phyloP scores from a whole-genome alignment of 495 filamentous ascomycete genomes.

The Aspergillus panamensis region DNA sequence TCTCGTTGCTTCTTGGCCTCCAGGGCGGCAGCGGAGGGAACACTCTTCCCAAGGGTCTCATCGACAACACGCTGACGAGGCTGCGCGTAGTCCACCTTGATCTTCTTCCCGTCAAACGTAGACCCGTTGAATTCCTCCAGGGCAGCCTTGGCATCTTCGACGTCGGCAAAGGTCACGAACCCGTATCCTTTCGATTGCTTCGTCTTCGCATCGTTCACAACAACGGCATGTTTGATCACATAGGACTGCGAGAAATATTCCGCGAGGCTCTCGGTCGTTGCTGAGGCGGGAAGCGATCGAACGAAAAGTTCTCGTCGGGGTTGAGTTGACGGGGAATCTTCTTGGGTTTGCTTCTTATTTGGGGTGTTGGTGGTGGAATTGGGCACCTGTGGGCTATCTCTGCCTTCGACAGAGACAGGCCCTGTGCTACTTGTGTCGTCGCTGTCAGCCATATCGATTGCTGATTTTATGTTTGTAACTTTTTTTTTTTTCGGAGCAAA shows the following conservation, averaged over 20 bases:
- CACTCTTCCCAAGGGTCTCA: constrained; percentile 47
- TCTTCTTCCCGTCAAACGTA: constrained; percentile 69
- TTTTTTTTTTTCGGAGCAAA: constrained; percentile 26
- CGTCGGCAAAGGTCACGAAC: constrained; percentile 93
- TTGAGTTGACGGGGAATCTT: constrained; percentile 30
- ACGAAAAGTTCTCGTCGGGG: constrained; percentile 78
- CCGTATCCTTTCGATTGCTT: constrained; percentile 88
- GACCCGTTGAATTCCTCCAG: constrained; percentile 72
- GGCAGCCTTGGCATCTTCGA: constrained; percentile 81
- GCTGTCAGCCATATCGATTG: constrained; percentile 32
- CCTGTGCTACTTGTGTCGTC: constrained; percentile 25
- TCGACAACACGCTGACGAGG: constrained; percentile 68
- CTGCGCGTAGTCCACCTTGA: constrained; percentile 85
- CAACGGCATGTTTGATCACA: constrained; percentile 89
- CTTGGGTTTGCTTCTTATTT: constrained; percentile 20
- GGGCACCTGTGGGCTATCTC: constrained; percentile 10
- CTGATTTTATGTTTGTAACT: background rate
- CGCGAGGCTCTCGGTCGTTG: constrained; percentile 78
- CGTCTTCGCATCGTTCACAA: constrained; percentile 74
- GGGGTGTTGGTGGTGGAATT: constrained; percentile 26
- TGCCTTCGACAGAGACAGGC: constrained; percentile 28
- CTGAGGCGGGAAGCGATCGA: constrained; percentile 70
- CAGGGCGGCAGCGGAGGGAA: constrained; percentile 43
- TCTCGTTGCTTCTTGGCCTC: constrained; percentile 56
- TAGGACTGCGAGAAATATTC: constrained; percentile 90